phyloP scores from a whole-genome alignment of 1,139 yeast species.

The Taiozyma sp. region DNA sequence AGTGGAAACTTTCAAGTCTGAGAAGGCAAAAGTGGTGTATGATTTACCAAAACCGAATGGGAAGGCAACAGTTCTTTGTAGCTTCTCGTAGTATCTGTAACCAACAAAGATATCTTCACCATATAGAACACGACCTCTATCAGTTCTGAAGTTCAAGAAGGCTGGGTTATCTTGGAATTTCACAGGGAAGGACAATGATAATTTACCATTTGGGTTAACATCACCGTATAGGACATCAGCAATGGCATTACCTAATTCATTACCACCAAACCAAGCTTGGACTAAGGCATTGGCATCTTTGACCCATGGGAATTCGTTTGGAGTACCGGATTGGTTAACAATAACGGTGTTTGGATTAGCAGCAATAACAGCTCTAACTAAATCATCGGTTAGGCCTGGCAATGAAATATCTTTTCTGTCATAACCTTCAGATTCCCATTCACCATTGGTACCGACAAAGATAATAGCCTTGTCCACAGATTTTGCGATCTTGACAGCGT shows the following conservation, averaged over 20 bases:
- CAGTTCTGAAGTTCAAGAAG: conserved; percentile 39
- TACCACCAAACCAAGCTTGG: conserved; percentile 49
- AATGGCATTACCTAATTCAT: conserved; percentile 45
- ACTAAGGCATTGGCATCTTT: conserved; percentile 42
- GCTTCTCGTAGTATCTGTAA: conserved; percentile 53
- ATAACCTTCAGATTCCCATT: conserved; percentile 46
- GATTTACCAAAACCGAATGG: conserved; percentile 63
- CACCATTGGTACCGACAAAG: conserved; percentile 41
- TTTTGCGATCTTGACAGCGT: conserved; percentile 41
- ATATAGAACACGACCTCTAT: conserved; percentile 50
- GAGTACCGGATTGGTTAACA: conserved; percentile 60
- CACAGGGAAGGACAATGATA: conserved; percentile 55
- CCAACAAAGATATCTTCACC: conserved; percentile 52
- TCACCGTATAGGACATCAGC: conserved; percentile 62
- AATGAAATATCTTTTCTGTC: conserved; percentile 27
- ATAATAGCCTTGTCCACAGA: conserved; percentile 44
- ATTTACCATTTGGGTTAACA: conserved; percentile 57
- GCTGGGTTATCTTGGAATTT: conserved; percentile 46
- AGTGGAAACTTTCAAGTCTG: conserved; percentile 23
- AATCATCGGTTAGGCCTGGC: conserved; percentile 45
- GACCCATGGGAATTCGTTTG: conserved; percentile 58
- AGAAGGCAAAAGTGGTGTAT: conserved; percentile 42
- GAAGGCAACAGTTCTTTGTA: conserved; percentile 41
- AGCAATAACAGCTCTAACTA: conserved; percentile 40
- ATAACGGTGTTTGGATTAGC: conserved; percentile 49